A percentile compares a stretch with the other conserved stretches of the same genome.
Conservation (phyloP, 768 basidiomycete species). For the Hysterangium stoloniferum region DNA sequence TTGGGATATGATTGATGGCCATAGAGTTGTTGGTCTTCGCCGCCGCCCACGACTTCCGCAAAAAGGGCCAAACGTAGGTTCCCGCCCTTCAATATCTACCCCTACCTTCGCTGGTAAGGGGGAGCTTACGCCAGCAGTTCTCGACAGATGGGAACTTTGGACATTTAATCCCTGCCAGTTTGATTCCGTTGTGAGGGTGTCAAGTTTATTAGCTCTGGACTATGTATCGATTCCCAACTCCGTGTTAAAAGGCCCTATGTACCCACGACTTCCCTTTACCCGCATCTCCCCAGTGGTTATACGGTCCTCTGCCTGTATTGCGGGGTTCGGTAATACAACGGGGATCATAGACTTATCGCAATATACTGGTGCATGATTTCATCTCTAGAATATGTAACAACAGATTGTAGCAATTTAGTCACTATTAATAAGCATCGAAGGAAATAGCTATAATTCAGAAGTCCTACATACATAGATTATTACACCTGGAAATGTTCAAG, state of each 20-base stretch:
- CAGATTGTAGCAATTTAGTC: too few species aligned
- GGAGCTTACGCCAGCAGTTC: constrained; percentile 53
- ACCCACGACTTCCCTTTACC: constrained; percentile 72
- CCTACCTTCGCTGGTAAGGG: constrained; percentile 15
- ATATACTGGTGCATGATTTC: too few species aligned
- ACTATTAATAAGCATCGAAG: too few species aligned
- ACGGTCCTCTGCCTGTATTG: constrained; percentile 43
- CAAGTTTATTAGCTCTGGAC: constrained; percentile 12
- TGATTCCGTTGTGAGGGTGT: constrained; percentile 10
- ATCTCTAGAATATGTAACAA: too few species aligned
- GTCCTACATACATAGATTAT: too few species aligned
- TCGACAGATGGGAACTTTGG: constrained; percentile 85
- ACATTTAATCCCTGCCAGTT: constrained; percentile 46
- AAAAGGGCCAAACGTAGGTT: constrained; percentile 20
- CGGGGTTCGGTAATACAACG: constrained; percentile 75
- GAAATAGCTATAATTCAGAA: too few species aligned
- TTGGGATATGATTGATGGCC: constrained; percentile 59
- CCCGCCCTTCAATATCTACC: constrained; percentile 9
- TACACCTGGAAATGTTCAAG: too few species aligned
- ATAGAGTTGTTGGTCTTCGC: constrained; percentile 55
- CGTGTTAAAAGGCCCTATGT: not conserved
- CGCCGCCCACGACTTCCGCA: constrained; percentile 43
- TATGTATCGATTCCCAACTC: not conserved
- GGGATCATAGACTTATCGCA: constrained; percentile 39
- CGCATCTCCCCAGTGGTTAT: constrained; percentile 55